Evolutionary conservation across 257 asterid genomes (phyloP).

Genomic region (Ligustrum vulgare): DNA sequence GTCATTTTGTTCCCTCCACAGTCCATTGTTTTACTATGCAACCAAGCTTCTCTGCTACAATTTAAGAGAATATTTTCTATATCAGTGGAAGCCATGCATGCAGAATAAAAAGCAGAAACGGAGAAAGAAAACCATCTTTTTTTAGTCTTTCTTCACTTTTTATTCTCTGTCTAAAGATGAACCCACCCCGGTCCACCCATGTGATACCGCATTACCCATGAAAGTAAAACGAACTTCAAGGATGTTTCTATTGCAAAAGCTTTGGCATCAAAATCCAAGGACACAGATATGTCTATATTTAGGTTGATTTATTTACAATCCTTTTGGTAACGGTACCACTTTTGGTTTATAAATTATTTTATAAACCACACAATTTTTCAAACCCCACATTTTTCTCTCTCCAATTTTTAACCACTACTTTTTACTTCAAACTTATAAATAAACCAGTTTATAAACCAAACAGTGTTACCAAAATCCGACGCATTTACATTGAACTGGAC

Average conservation of each 20-base stretch:
- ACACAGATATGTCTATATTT: slow-evolving; percentile 42
- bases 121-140: slow-evolving; percentile 57
- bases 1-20: slow-evolving; percentile 43
- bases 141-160: slow-evolving; percentile 35
- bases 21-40: slow-evolving; percentile 61
- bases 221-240: slow-evolving; percentile 15
- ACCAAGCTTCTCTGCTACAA: slow-evolving; percentile 76
- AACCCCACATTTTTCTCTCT: too few relatives aligned
- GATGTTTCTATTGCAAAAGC: slow-evolving; percentile 33
- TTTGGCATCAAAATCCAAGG: slow-evolving; percentile 54
- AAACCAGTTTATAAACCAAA: too few relatives aligned
- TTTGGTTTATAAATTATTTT: too few relatives aligned
- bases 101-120: slow-evolving; percentile 30
- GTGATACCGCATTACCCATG: slow-evolving; percentile 52
- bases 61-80: slow-evolving; percentile 41
- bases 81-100: slow-evolving; percentile 69
- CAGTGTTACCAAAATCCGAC: too few relatives aligned
- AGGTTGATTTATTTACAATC: slow-evolving; percentile 35
- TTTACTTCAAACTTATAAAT: too few relatives aligned
- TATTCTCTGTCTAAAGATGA: slow-evolving; percentile 42
- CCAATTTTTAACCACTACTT: too few relatives aligned
- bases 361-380: too few relatives aligned
- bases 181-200: slow-evolving; percentile 41
- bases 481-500: not conserved
- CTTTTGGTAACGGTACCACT: too few relatives aligned